Evolutionary conservation across 73 alveolate species (phyloP).

Genomic region (Paramecium primaurelia): DNA sequence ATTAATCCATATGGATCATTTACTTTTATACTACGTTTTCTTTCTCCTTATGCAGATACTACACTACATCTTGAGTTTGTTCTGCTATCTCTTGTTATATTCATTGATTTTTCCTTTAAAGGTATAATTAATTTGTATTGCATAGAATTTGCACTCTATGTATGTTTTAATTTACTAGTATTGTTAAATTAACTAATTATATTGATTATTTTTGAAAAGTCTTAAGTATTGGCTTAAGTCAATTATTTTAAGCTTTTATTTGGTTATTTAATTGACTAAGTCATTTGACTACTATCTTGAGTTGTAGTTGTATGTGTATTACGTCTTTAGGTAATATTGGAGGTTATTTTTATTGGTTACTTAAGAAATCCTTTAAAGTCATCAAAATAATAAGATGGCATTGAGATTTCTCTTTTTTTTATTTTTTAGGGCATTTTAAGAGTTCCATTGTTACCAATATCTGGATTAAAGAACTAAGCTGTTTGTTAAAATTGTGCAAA

Average conservation of each 20-base stretch:
- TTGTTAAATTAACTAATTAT: background rate
- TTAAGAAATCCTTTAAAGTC: background rate
- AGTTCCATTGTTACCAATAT: background rate
- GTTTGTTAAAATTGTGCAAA: slow-evolving; percentile 34
- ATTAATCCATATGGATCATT: slow-evolving; percentile 43
- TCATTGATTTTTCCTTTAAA: background rate
- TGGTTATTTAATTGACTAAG: background rate
- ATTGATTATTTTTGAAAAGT: background rate
- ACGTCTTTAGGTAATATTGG: background rate
- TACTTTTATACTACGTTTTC: slow-evolving; percentile 35
- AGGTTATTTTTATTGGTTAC: background rate
- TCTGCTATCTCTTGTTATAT: slow-evolving; percentile 14
- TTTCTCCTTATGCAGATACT: slow-evolving; percentile 31
- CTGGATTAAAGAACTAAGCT: slow-evolving; percentile 39
- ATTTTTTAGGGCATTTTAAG: background rate
- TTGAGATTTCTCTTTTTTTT: slow-evolving; percentile 2
- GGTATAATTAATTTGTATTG: background rate
- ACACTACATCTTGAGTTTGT: slow-evolving; percentile 48
- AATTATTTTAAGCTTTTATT: background rate
- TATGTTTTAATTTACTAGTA: background rate
- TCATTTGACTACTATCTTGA: background rate
- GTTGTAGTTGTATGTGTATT: background rate
- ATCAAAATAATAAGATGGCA: background rate
- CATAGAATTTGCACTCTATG: background rate
- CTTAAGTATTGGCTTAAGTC: background rate